These are phyloP conservation scores for Ilex aquifolium DNA, from an alignment of 257 asterid genomes.

Conservation along the genomic window DNA sequence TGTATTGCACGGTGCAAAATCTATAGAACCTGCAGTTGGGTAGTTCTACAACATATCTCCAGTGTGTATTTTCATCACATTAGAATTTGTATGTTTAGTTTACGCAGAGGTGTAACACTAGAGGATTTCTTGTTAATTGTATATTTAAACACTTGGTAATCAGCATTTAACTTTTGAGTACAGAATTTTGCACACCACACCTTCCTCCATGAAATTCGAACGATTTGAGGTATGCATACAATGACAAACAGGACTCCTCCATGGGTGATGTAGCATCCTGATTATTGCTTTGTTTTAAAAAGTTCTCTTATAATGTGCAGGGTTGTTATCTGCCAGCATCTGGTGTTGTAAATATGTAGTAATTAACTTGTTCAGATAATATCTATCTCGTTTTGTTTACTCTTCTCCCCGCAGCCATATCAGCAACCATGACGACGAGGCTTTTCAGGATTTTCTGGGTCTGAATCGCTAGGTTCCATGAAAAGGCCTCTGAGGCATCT, in stretches of 20 bases:
- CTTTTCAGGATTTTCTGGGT: constrained; percentile 44
- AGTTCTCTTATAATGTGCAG: too few species aligned
- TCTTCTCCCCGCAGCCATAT: constrained; percentile 36
- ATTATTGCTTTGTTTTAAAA: too few species aligned
- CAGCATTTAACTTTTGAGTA: too few species aligned
- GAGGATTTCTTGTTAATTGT: too few species aligned
- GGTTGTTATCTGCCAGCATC: background rate
- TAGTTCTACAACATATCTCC: background rate
- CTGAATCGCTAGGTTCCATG: constrained; percentile 72
- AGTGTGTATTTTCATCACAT: background rate
- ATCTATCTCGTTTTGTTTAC: constrained; percentile 19
- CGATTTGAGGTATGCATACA: background rate
- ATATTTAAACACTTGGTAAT: too few species aligned
- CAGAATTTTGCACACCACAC: background rate
- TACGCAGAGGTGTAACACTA: too few species aligned
- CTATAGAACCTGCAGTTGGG: background rate
- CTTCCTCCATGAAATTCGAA: background rate
- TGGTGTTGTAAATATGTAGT: background rate
- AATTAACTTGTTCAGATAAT: constrained; percentile 17
- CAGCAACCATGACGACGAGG: constrained; percentile 79
- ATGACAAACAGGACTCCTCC: background rate
- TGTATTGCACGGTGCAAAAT: too few species aligned
- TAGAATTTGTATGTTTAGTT: too few species aligned
- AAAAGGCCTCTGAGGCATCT: constrained; percentile 77
- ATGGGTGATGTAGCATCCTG: background rate